phyloP scores from a whole-genome alignment of 2,329 filamentous ascomycete genomes.

The Chrysosporium queenslandicum region DNA sequence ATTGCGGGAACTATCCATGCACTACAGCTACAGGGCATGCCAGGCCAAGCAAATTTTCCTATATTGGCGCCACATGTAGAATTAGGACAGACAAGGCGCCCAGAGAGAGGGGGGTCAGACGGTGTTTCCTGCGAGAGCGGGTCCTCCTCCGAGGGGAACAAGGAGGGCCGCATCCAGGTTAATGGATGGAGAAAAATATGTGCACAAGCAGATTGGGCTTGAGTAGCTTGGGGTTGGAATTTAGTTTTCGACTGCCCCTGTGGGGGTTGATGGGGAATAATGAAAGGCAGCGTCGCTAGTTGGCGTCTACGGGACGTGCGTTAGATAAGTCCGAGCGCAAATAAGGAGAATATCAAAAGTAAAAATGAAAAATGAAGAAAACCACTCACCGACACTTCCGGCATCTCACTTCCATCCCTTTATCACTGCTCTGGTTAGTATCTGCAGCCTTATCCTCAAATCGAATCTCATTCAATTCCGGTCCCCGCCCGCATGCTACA shows the following conservation, averaged over 20 bases:
- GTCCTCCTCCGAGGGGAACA: conserved; percentile 37
- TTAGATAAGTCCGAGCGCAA: not conserved
- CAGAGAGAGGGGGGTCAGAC: conserved; percentile 64
- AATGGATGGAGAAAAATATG: conserved; percentile 88
- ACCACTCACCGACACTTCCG: conserved; percentile 69
- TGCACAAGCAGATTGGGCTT: conserved; percentile 48
- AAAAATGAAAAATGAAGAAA: not conserved
- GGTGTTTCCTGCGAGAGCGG: not conserved
- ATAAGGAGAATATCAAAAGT: not conserved
- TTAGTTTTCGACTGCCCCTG: not conserved
- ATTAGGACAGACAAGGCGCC: conserved; percentile 74
- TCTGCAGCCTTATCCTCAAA: conserved; percentile 49
- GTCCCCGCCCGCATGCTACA: conserved; percentile 66
- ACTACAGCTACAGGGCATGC: conserved; percentile 81
- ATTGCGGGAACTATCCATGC: conserved; percentile 88
- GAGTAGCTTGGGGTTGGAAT: not conserved
- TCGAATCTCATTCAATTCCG: conserved; percentile 61
- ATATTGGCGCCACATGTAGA: conserved; percentile 68
- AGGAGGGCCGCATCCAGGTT: conserved; percentile 82
- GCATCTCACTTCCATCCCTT: conserved; percentile 59
- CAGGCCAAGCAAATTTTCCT: conserved; percentile 93
- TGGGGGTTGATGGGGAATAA: conserved; percentile 49
- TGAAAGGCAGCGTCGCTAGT: conserved; percentile 56
- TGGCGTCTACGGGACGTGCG: conserved; percentile 31
- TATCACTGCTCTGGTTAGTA: conserved; percentile 19